phyloP scores from a whole-genome alignment of 257 asterid species.

The Rehmannia glutinosa region DNA sequence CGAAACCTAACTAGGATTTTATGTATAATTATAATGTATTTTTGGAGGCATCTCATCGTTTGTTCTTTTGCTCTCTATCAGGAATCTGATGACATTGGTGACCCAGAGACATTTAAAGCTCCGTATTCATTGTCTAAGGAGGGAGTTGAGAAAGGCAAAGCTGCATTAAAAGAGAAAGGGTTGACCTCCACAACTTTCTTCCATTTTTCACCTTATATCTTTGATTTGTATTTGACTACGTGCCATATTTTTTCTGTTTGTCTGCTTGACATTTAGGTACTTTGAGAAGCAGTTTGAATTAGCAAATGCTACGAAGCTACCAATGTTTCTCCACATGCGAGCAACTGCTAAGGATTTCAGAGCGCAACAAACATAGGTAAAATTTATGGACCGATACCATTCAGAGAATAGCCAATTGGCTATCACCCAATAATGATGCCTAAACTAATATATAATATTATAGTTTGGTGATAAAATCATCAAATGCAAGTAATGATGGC shows the following conservation, averaged over 20 bases:
- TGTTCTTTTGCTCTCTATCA: constrained; percentile 24
- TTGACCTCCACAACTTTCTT: too few species aligned
- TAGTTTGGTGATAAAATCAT: too few species aligned
- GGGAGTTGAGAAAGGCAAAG: constrained; percentile 95
- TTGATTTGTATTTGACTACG: constrained; percentile 1
- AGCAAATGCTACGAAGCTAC: constrained; percentile 78
- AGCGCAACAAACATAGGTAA: constrained; percentile 62
- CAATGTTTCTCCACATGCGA: constrained; percentile 99
- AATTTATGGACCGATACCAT: constrained; percentile 14
- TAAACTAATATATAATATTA: not conserved
- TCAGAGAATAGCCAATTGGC: constrained; percentile 6
- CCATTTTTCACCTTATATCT: not conserved
- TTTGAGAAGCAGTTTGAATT: constrained; percentile 93
- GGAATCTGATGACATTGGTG: constrained; percentile 96
- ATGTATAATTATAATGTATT: not conserved
- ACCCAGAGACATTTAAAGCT: constrained; percentile 76
- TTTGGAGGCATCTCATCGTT: constrained; percentile 5
- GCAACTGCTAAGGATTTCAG: constrained; percentile 90
- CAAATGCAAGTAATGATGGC: not conserved
- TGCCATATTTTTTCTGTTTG: not conserved
- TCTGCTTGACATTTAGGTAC: constrained; percentile 76
- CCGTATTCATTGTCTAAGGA: constrained; percentile 72
- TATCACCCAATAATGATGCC: not conserved
- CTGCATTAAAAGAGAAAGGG: not conserved
- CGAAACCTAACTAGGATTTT: not conserved